Percentiles rank a stretch among this genome's conserved stretches.
These are phyloP conservation scores for Nemania sp. DNA, from an alignment of 2,329 filamentous ascomycete genomes.

Conservation along the genomic window DNA sequence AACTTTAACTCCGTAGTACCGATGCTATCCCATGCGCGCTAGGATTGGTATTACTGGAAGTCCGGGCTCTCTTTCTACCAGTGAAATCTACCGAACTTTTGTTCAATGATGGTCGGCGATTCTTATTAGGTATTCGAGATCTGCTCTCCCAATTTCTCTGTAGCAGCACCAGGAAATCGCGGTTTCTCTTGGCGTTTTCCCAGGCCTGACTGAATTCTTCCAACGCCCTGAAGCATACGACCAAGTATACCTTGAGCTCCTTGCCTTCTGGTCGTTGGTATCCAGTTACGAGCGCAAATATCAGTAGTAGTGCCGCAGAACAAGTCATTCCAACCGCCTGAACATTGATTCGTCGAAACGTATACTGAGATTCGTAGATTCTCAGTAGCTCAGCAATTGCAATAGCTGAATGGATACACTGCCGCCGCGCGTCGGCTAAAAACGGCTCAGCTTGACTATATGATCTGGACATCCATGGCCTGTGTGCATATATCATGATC, in stretches of 20 bases:
- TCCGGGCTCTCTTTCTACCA: slow-evolving; percentile 5
- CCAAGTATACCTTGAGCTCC: slow-evolving; percentile 33
- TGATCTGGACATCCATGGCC: slow-evolving; percentile 27
- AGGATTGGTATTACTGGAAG: neutral
- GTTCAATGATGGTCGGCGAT: neutral
- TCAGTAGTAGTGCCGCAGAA: slow-evolving; percentile 36
- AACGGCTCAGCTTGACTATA: slow-evolving; percentile 3
- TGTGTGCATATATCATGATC: slow-evolving; percentile 27
- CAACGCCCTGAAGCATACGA: slow-evolving; percentile 37
- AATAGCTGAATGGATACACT: slow-evolving; percentile 42
- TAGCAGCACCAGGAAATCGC: slow-evolving; percentile 32
- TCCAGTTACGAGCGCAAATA: slow-evolving; percentile 35
- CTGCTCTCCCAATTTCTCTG: slow-evolving; percentile 32
- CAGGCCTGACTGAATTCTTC: slow-evolving; percentile 39
- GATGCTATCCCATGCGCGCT: neutral
- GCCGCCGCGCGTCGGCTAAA: slow-evolving; percentile 14
- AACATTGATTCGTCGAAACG: slow-evolving; percentile 36
- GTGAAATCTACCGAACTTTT: slow-evolving; percentile 5
- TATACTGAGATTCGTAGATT: slow-evolving; percentile 36
- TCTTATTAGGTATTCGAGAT: neutral
- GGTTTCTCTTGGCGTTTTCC: slow-evolving; percentile 37
- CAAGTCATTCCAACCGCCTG: slow-evolving; percentile 39
- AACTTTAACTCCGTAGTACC: neutral
- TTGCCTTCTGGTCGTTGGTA: slow-evolving; percentile 28
- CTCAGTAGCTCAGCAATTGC: slow-evolving; percentile 39